Evolutionary conservation across 2,329 filamentous ascomycete species (phyloP), one percentile per base, ranked within the genome.

Genomic region (Fusarium chlamydosporum): DNA sequence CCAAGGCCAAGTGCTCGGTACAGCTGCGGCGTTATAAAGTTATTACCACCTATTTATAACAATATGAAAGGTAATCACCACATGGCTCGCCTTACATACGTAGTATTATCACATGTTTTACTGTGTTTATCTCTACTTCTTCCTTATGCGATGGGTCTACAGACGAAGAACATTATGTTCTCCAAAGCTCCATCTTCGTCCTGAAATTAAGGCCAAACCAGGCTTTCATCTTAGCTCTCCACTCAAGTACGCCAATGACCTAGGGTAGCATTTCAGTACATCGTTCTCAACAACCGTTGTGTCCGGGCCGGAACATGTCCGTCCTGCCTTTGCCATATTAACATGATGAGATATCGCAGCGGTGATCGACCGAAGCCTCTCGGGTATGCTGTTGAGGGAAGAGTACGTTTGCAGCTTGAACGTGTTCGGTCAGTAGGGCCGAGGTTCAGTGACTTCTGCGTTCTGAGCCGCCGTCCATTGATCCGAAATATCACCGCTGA

Each of bases 401-500:
- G 23, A 59, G 48, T 33, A 40, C 23, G 18, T 41, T 45, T 20
- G 38, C 26, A 18, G 59, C 43, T 26, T 55, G 53, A 31, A 46
- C 50, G 18, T 55, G 37, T 45, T 68, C 69, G 63, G 71, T 50
- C 69, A 50, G 41, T 40, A 64, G 71, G 65, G 51, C 72, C 72
- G 72, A 74, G 72, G 72, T 65, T 74, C 56, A 55, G n/a, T 51
- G 45, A 31, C 26, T 50, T 47, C 51, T 43, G 23, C 23, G 23
- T 23, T 6, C 6, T 23, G 47, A 59, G 51, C 37, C 43, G 55
- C 40, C 33, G 71, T 72, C 72, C 72, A 54, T 74, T 74, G 71
- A 74, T 55, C 72, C 72, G 72, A 71, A 51, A 56, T 65, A 55
- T 61, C 59, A 52, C 56, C 51, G 53, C 48, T 51, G 27, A 31